Conservation (phyloP, 1,284 basidiomycete genomes). For the Pseudozyma thailandica region DNA sequence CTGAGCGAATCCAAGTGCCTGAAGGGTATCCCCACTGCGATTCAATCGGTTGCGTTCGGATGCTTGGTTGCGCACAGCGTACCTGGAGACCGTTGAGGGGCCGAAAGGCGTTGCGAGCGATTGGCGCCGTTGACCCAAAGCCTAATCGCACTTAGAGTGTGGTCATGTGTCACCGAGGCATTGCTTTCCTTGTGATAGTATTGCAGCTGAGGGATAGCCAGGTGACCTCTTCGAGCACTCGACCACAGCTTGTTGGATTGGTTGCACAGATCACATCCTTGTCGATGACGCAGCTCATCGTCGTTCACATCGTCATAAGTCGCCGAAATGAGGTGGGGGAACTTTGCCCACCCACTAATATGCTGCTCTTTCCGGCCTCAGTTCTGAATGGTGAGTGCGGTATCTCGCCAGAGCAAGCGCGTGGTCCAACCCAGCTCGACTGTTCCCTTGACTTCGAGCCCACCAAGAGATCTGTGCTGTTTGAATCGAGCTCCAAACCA, state of each 20-base stretch:
- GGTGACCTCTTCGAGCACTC: background rate
- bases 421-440: background rate
- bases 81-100: constrained; percentile 2
- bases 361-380: too few relatives aligned
- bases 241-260: background rate
- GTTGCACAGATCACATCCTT: background rate
- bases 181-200: background rate
- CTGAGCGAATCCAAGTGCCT: too few relatives aligned
- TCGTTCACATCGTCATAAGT: background rate
- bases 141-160: background rate
- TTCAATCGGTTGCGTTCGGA: too few relatives aligned
- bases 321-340: constrained; percentile 9
- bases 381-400: too few relatives aligned
- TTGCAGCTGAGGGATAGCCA: background rate
- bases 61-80: too few relatives aligned
- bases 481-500: too few relatives aligned
- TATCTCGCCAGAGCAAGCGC: background rate
- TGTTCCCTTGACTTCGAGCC: background rate
- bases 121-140: constrained; percentile 6
- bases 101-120: constrained; percentile 7
- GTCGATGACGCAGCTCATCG: background rate
- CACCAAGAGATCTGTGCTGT: background rate
- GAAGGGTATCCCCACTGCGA: too few relatives aligned
- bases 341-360: background rate
- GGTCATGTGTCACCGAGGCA: constrained; percentile 10